Evolutionary conservation across 2,329 filamentous ascomycete species (phyloP).

Genomic region (Aspergillus novoparasiticus): DNA sequence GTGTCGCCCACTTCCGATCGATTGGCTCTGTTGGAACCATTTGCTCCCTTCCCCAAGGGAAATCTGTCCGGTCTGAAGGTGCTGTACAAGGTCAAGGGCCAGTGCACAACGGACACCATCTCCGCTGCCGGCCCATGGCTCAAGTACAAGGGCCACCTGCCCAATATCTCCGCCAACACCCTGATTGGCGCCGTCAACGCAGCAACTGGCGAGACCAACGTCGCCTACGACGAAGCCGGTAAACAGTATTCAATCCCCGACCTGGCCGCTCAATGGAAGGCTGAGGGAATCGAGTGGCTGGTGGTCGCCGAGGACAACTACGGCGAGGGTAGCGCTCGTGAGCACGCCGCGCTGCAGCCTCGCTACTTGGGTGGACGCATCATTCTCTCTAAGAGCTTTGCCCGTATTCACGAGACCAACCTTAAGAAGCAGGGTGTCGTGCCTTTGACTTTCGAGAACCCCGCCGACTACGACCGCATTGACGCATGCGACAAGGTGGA

Average conservation of each 20-base stretch:
- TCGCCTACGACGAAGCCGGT: conserved; percentile 84
- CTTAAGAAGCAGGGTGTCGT: conserved; percentile 97
- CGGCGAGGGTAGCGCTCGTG: conserved; percentile 84
- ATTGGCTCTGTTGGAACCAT: conserved; percentile 88
- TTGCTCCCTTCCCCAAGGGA: conserved; percentile 74
- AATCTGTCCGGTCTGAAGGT: conserved; percentile 80
- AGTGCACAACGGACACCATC: conserved; percentile 99
- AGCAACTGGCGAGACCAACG: conserved; percentile 89
- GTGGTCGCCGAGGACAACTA: conserved; percentile 98
- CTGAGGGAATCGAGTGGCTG: conserved; percentile 76
- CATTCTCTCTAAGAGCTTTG: conserved; percentile 84
- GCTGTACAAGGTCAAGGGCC: conserved; percentile 93
- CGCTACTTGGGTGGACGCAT: conserved; percentile 85
- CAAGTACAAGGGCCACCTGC: conserved; percentile 98
- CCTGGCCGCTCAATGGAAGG: conserved; percentile 81
- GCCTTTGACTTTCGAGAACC: conserved; percentile 85
- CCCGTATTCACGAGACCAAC: conserved; percentile 93
- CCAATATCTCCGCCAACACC: conserved; percentile 97
- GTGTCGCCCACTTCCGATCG: conserved; percentile 88
- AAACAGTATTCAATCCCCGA: conserved; percentile 78
- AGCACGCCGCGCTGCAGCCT: conserved; percentile 88
- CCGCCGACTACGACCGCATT: conserved; percentile 84
- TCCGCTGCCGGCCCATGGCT: conserved; percentile 96
- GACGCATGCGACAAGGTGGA: conserved; percentile 79
- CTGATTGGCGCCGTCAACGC: conserved; percentile 93